Base-by-base conservation (phyloP, 2,329 filamentous ascomycete genomes). In the Volutella citrinella region DNA sequence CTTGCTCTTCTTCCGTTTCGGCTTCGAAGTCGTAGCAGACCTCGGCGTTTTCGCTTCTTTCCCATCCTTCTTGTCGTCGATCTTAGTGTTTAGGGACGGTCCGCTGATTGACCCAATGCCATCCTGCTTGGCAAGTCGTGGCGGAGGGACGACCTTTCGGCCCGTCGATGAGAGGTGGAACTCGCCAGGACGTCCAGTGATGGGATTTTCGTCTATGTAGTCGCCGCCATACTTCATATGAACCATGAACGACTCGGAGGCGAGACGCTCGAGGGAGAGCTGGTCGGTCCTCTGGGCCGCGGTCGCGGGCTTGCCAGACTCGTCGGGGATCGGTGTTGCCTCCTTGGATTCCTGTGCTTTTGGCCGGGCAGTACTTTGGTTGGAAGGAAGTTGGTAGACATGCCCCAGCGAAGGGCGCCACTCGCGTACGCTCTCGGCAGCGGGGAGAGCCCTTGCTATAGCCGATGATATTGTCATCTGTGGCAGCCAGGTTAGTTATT, bases 201-300 rank as follows among this genome's bases (percentile, higher is more conserved):
- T 82, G 25, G 79, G 78, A 45, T 81, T 83, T 56, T 82, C 76
- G 57, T 84, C 77, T 59, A 83, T 75, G 52, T 79, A 83, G 44
- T 83, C 78, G 30, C 76, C 73, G 22, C 78, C 79, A 46, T 74
- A 76, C 42, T 68, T 70, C 57, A 77, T 65, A 45, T 80, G 75
- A 24, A 77, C 66, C 46, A 66, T 59, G 42, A 79, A 72, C 0
- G 78, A 74, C 47, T 81, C 75, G 45, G 81, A 76, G 3, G 78
- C 67, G 4, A 75, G 56, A 11, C 69, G 64, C 39, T 74, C 65
- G 5, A 72, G 55, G 2, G 59, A 62, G 2, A 57, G 49, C 36
- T 65, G 60, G 22, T 65, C 61, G 38, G 60, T 58, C 34, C 62
- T 69, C 30, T 57, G 59, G 5, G 49, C 38, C 16, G 57, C 56